A percentile compares a stretch with the other conserved stretches of the same genome.
phyloP scores from a whole-genome alignment of 257 asterid species.

The Solanum ahanhuiri region DNA sequence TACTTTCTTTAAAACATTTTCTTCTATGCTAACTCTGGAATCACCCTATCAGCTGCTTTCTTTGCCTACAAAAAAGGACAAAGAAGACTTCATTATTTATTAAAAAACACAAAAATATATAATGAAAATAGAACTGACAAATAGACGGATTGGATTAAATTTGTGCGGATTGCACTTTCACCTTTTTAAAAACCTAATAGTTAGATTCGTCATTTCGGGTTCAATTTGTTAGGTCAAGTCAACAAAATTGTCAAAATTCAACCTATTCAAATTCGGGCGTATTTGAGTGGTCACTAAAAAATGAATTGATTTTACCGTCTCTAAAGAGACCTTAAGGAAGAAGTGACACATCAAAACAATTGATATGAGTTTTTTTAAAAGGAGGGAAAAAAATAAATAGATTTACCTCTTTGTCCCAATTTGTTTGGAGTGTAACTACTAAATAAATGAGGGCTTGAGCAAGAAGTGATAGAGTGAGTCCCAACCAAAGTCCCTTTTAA shows the following conservation, averaged over 20 bases:
- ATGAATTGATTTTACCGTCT: neutral
- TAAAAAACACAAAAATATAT: neutral
- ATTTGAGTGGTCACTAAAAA: neutral
- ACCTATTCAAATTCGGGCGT: neutral
- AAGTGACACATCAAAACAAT: neutral
- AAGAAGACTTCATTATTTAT: neutral
- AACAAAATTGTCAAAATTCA: neutral
- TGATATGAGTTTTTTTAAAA: neutral
- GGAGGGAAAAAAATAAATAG: neutral
- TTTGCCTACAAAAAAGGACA: conserved; percentile 24
- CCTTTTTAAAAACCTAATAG: neutral
- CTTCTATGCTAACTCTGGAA: neutral
- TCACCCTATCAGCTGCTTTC: conserved; percentile 43
- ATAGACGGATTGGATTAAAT: neutral
- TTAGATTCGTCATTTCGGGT: neutral
- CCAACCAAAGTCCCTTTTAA: conserved; percentile 56
- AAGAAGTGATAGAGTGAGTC: conserved; percentile 45
- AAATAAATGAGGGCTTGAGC: conserved; percentile 44
- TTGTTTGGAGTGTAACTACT: conserved; percentile 31
- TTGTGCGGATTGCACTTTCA: neutral
- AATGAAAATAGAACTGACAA: neutral
- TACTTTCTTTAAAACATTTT: neutral
- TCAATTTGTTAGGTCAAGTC: neutral
- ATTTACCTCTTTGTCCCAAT: conserved; percentile 58
- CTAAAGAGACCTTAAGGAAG: neutral